These are phyloP conservation scores for Chaetoceros tenuissimus DNA, from an alignment of 108 stramenopile genomes.

Conservation along the genomic window DNA sequence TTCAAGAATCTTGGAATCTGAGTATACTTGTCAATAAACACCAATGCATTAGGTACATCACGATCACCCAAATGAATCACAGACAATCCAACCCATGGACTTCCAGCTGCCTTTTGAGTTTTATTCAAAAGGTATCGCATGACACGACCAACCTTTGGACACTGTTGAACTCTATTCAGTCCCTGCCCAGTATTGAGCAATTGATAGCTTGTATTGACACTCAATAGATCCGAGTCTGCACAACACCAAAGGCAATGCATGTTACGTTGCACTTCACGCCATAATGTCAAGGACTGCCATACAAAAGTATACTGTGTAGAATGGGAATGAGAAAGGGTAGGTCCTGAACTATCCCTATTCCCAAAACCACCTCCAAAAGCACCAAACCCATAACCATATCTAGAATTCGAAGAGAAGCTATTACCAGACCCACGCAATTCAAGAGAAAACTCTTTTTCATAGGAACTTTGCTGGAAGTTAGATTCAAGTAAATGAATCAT, in stretches of 20 bases:
- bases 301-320: constrained; percentile 74
- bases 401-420: constrained; percentile 2
- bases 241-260: constrained; percentile 65
- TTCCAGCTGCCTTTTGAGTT: constrained; percentile 51
- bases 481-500: constrained; percentile 52
- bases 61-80: constrained; percentile 82
- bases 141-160: constrained; percentile 54
- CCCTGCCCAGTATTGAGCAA: constrained; percentile 84
- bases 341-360: constrained; percentile 21
- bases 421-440: constrained; percentile 18
- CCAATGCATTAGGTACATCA: constrained; percentile 84
- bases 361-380: constrained; percentile 22
- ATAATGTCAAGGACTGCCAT: constrained; percentile 64
- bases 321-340: constrained; percentile 74
- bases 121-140: constrained; percentile 48
- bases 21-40: constrained; percentile 91
- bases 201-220: constrained; percentile 32
- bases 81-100: constrained; percentile 72
- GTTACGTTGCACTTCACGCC: constrained; percentile 64
- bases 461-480: constrained; percentile 44
- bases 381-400: constrained; percentile 29
- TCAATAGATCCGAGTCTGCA: constrained; percentile 65
- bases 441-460: constrained; percentile 17
- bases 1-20: constrained; percentile 77
- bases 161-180: constrained; percentile 70